A percentile compares a stretch with the other conserved stretches of the same genome.
These are phyloP conservation scores for Eutrema yunnanense DNA, from an alignment of 345 rosid genomes.

Conservation along the genomic window DNA sequence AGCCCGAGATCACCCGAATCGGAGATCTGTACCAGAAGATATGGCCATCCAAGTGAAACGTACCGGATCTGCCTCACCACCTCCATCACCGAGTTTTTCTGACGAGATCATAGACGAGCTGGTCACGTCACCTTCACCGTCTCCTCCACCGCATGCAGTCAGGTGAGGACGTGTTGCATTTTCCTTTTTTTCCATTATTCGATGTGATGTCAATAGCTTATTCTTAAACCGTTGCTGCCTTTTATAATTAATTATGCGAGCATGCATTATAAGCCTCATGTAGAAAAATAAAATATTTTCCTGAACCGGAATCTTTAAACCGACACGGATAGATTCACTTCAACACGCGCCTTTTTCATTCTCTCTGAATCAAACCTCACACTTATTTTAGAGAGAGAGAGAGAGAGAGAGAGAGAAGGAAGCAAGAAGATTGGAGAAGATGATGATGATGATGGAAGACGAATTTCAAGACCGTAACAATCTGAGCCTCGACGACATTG, in stretches of 20 bases:
- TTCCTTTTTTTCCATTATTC: too few relatives aligned
- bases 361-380: background rate
- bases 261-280: background rate
- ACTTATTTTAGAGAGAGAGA: background rate
- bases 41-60: too few relatives aligned
- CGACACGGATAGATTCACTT: background rate
- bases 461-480: background rate
- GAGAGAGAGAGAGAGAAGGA: background rate
- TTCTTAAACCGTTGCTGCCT: too few relatives aligned
- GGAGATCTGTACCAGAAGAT: too few relatives aligned
- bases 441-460: constrained; percentile 11
- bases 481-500: constrained; percentile 21
- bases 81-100: too few relatives aligned
- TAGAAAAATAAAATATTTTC: background rate
- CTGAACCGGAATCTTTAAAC: constrained; percentile 12
- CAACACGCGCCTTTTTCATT: background rate
- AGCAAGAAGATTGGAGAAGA: background rate
- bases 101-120: too few relatives aligned
- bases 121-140: too few relatives aligned
- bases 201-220: too few relatives aligned
- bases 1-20: too few relatives aligned
- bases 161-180: too few relatives aligned
- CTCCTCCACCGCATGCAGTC: too few relatives aligned
- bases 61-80: too few relatives aligned
- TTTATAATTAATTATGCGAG: background rate